phyloP scores from a whole-genome alignment of 129 eudicot species.

The Centrapalus pauciflorus region DNA sequence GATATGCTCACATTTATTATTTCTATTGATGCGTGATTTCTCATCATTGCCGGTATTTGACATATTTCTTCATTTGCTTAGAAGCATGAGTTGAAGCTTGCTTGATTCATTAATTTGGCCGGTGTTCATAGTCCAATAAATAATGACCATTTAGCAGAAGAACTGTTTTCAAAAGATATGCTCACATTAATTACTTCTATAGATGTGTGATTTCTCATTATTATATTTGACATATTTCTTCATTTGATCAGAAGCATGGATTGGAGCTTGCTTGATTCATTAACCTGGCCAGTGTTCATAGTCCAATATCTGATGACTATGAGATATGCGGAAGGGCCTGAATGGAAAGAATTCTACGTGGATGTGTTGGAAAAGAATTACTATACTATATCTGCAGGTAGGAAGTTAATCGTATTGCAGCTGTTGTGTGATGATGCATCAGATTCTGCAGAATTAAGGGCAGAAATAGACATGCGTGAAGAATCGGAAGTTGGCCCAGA shows the following conservation, averaged over 20 bases:
- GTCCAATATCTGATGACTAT: constrained; percentile 67
- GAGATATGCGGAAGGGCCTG: constrained; percentile 60
- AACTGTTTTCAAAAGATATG: neutral
- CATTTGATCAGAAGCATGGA: constrained; percentile 61
- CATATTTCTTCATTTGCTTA: constrained; percentile 17
- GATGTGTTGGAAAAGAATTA: constrained; percentile 67
- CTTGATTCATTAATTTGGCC: constrained; percentile 98
- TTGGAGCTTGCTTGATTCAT: constrained; percentile 90
- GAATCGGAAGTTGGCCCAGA: constrained; percentile 67
- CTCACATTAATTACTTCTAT: neutral
- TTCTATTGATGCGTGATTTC: neutral
- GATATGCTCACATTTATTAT: neutral
- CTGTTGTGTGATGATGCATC: constrained; percentile 80
- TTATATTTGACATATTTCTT: neutral
- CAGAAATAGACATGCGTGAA: constrained; percentile 77
- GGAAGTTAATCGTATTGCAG: constrained; percentile 59
- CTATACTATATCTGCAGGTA: constrained; percentile 63
- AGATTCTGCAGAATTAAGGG: constrained; percentile 70
- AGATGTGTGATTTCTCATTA: neutral
- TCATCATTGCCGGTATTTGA: neutral
- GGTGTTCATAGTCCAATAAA: constrained; percentile 60
- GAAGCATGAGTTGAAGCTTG: constrained; percentile 86
- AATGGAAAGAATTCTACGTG: constrained; percentile 67
- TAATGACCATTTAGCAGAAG: constrained; percentile 59
- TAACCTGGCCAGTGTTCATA: constrained; percentile 86